Evolutionary conservation across 495 filamentous ascomycete species (phyloP), one percentile per base, ranked within the genome.

Genomic region (Aspergillus heteromorphus): DNA sequence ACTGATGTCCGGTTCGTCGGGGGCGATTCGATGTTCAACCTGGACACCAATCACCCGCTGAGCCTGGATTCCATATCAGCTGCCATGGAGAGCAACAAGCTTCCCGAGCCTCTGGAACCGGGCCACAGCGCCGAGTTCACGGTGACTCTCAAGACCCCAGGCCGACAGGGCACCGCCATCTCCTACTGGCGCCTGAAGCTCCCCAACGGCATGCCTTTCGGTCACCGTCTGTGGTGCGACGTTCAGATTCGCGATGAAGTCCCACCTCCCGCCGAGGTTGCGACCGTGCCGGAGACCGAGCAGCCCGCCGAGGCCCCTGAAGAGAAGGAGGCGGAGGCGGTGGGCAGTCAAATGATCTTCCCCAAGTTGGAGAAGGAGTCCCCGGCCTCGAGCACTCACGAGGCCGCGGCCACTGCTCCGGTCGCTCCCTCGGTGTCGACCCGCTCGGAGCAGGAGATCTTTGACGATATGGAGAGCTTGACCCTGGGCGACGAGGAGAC

Each of bases 121-220:
- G 91, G 89, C 14, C 80, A 93, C 61, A 79, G 83, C 61, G 81
- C 83, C 52, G 77, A 85, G 27, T 99, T 97, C 75, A 87, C 85
- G 40, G 88, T 99, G 45, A 73, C 84, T 40, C 82, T 99, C 66
- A 87, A 88, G 61, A 86, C 89, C 23, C 90, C 92, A 29, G 72
- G 73, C 18, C 83, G 87, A 38, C 72, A 74, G 45, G 89, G 92
- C 19, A 86, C 86, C 57, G 74, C 83, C 56, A 91, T 96, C 60
- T 97, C 92, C 9, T 96, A 97, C 79, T 99, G 95, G 95, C 90
- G 92, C 53, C 79, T 97, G 61, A 93, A 91, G 58, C 81, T 87
- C 43, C 79, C 85, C 21, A 85, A 92, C 56, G 91, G 92, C 25
- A 75, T 77, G 53, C 84, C 87, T 40, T 97, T 99, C 55, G 93